These are phyloP conservation scores for Pseudocercospora eumusae DNA, from an alignment of 2,329 filamentous ascomycete genomes.

Conservation along the genomic window DNA sequence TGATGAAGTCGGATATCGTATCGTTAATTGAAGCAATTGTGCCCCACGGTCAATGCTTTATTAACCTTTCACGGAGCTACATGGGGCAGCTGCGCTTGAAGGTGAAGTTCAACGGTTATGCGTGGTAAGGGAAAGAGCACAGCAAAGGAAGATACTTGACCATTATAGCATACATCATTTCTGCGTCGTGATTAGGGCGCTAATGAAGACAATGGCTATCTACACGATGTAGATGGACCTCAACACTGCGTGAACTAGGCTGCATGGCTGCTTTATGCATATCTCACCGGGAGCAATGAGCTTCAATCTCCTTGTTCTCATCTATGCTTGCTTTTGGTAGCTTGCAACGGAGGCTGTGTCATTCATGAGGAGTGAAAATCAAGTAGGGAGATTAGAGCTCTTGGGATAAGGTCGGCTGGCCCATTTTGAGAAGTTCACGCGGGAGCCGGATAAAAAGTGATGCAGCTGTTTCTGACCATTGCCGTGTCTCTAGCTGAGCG, in stretches of 20 bases:
- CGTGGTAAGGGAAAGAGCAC: not conserved
- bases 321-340: not conserved
- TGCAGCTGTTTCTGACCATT: not conserved
- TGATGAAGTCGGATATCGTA: not conserved
- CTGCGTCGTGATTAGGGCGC: too few relatives aligned
- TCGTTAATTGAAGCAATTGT: too few relatives aligned
- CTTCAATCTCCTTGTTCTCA: too few relatives aligned
- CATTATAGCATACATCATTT: not conserved
- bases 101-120: not conserved
- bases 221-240: too few relatives aligned
- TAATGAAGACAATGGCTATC: too few relatives aligned
- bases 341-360: not conserved
- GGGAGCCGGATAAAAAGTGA: not conserved
- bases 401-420: not conserved
- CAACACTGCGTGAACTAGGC: too few relatives aligned
- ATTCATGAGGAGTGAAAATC: not conserved
- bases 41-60: conserved; percentile 6
- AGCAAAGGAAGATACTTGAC: not conserved
- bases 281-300: too few relatives aligned
- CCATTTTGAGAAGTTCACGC: not conserved
- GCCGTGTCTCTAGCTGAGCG: not conserved
- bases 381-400: not conserved
- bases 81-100: conserved; percentile 2
- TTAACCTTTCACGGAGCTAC: conserved; percentile 5
- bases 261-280: too few relatives aligned